These are phyloP conservation scores for Tricholoma furcatifolium DNA, from an alignment of 768 basidiomycete species.

Conservation along the genomic window DNA sequence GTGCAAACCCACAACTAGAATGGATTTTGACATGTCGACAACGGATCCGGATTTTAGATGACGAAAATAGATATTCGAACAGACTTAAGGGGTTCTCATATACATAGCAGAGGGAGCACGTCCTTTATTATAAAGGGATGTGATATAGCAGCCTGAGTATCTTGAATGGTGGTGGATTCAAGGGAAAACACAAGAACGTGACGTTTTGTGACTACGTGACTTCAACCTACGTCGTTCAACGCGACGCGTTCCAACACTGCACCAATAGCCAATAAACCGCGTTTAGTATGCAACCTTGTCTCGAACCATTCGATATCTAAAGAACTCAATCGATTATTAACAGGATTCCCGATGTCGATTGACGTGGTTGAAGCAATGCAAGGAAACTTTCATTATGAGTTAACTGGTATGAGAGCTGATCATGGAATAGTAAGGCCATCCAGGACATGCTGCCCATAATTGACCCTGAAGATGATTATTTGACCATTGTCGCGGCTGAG, in stretches of 20 bases:
- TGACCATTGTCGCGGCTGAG: slow-evolving; percentile 72
- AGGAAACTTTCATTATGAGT: slow-evolving; percentile 4
- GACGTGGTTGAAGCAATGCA: slow-evolving; percentile 49
- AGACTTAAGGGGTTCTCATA: no score
- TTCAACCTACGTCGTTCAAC: not conserved
- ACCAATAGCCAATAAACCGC: not conserved
- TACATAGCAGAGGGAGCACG: no score
- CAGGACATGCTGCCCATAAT: slow-evolving; percentile 71
- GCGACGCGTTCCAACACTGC: slow-evolving; percentile 9
- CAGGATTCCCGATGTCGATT: slow-evolving; percentile 29
- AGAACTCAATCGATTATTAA: not conserved
- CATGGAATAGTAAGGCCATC: slow-evolving; percentile 54
- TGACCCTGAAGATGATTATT: slow-evolving; percentile 76
- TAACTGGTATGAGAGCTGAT: not conserved
- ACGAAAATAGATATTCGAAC: no score
- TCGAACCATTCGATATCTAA: not conserved
- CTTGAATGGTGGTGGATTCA: no score
- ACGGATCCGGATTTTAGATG: not conserved
- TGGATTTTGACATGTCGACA: not conserved
- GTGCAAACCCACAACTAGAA: not conserved
- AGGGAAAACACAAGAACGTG: no score
- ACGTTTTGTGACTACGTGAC: not conserved
- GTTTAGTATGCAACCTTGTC: not conserved
- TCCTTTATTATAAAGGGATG: no score
- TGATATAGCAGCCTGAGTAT: no score